These are phyloP conservation scores for Fusarium caatingaense DNA, from an alignment of 2,329 filamentous ascomycete species.

Conservation along the genomic window DNA sequence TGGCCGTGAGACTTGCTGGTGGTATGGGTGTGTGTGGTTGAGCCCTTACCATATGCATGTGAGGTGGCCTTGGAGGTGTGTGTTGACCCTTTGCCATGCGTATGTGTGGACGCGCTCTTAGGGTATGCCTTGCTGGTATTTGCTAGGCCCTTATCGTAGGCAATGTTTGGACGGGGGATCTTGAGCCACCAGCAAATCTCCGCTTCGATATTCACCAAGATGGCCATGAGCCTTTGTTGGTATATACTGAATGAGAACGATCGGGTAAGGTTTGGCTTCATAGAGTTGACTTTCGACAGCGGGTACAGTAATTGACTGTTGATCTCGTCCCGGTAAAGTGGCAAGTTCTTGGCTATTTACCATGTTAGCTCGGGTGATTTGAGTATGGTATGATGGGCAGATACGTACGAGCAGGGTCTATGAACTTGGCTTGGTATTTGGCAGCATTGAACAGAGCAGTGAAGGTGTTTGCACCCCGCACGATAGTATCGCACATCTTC, in stretches of 20 bases:
- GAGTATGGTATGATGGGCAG: background rate
- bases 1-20: conserved; percentile 16
- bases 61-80: background rate
- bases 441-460: conserved; percentile 32
- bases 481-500: conserved; percentile 27
- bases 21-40: background rate
- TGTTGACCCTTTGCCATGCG: conserved; percentile 3
- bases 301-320: conserved; percentile 27
- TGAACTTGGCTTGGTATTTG: conserved; percentile 33
- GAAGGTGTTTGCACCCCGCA: conserved; percentile 30
- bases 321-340: conserved; percentile 31
- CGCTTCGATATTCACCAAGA: conserved; percentile 21
- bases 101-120: conserved; percentile 4
- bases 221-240: conserved; percentile 24
- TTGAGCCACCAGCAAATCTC: conserved; percentile 35
- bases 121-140: conserved; percentile 5
- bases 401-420: conserved; percentile 26
- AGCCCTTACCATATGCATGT: conserved; percentile 6
- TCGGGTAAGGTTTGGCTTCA: conserved; percentile 5
- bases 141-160: conserved; percentile 4
- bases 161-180: conserved; percentile 10
- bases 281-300: conserved; percentile 28
- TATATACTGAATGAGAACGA: conserved; percentile 28
- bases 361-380: background rate
- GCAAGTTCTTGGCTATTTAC: conserved; percentile 30